Percentiles rank a stretch among this genome's conserved stretches.
Evolutionary conservation across 345 rosid species (phyloP).

Genomic region (Carallia brachiata): DNA sequence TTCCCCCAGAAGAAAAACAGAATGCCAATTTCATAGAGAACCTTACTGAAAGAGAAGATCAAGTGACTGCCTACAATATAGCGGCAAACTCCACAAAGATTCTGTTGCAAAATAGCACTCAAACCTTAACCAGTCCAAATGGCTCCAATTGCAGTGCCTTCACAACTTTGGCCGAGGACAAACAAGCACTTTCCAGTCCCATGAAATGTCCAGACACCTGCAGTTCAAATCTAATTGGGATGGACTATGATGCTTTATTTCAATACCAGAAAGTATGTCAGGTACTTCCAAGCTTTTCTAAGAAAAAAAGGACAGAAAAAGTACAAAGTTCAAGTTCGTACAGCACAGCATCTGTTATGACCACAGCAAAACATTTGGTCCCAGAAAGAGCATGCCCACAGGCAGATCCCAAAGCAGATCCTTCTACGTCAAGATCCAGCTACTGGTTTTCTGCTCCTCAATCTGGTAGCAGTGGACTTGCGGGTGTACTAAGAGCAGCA

Average conservation of each 20-base stretch:
- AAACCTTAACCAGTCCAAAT: slow-evolving; percentile 16
- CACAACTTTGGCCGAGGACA: no score
- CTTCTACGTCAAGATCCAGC: slow-evolving; percentile 16
- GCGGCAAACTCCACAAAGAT: slow-evolving; percentile 11
- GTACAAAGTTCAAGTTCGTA: slow-evolving; percentile 31
- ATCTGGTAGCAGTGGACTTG: slow-evolving; percentile 15
- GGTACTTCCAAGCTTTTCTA: slow-evolving; percentile 30
- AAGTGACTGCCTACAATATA: slow-evolving; percentile 6
- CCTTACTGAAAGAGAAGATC: slow-evolving; percentile 5
- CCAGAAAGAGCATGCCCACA: slow-evolving; percentile 18
- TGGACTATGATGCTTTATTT: slow-evolving; percentile 34
- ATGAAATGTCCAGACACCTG: slow-evolving; percentile 19
- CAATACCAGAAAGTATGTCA: slow-evolving; percentile 32
- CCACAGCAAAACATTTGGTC: slow-evolving; percentile 13
- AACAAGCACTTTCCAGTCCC: no score
- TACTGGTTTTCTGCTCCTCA: slow-evolving; percentile 26
- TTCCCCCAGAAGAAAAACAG: slow-evolving; percentile 9
- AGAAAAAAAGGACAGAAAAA: slow-evolving; percentile 49
- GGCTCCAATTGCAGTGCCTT: slow-evolving; percentile 22
- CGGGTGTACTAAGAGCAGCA: slow-evolving; percentile 26
- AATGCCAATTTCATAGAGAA: slow-evolving; percentile 1
- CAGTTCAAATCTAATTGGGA: slow-evolving; percentile 32
- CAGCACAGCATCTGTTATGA: slow-evolving; percentile 35
- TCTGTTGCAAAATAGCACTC: slow-evolving; percentile 12
- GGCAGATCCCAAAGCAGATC: slow-evolving; percentile 7